Evolutionary conservation across 2,329 filamentous ascomycete species (phyloP).

Genomic region (Hypocreales sp.): DNA sequence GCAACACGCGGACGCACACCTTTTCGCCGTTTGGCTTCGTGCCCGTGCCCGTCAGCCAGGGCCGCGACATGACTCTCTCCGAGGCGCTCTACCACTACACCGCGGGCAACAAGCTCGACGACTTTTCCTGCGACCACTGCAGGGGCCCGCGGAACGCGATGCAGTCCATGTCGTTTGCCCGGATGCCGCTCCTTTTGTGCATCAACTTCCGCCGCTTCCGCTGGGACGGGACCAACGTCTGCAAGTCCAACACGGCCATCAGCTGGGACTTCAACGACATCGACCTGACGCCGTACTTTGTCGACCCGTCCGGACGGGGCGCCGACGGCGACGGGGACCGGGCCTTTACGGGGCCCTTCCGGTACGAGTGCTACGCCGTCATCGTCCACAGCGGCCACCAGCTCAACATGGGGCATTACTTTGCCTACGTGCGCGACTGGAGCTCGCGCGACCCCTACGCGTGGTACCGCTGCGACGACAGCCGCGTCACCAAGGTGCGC

Average conservation of each 20-base stretch:
- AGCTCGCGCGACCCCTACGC: conserved; percentile 23
- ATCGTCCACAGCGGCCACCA: conserved; percentile 58
- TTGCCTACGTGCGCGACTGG: conserved; percentile 49
- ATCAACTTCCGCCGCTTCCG: conserved; percentile 54
- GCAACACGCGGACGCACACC: conserved; percentile 31
- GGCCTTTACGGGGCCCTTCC: conserved; percentile 39
- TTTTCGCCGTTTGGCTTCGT: conserved; percentile 39
- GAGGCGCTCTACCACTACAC: conserved; percentile 58
- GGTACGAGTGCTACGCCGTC: conserved; percentile 78
- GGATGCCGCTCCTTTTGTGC: conserved; percentile 65
- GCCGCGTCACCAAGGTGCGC: conserved; percentile 21
- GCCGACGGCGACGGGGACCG: conserved; percentile 15
- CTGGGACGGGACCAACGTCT: conserved; percentile 21
- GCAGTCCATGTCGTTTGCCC: conserved; percentile 59
- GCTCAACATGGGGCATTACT: conserved; percentile 66
- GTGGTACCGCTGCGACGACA: conserved; percentile 37
- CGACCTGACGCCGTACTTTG: conserved; percentile 30
- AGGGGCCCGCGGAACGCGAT: conserved; percentile 50
- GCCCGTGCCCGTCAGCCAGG: conserved; percentile 21
- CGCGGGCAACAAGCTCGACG: conserved; percentile 48
- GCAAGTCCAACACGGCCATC: conserved; percentile 56
- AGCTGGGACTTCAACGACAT: conserved; percentile 64
- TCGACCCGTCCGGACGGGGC: conserved; percentile 18
- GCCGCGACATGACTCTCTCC: conserved; percentile 24
- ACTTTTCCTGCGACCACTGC: conserved; percentile 63